Evolutionary conservation across 2,329 filamentous ascomycete species (phyloP).

Genomic region (Gaeumannomyces tritici): DNA sequence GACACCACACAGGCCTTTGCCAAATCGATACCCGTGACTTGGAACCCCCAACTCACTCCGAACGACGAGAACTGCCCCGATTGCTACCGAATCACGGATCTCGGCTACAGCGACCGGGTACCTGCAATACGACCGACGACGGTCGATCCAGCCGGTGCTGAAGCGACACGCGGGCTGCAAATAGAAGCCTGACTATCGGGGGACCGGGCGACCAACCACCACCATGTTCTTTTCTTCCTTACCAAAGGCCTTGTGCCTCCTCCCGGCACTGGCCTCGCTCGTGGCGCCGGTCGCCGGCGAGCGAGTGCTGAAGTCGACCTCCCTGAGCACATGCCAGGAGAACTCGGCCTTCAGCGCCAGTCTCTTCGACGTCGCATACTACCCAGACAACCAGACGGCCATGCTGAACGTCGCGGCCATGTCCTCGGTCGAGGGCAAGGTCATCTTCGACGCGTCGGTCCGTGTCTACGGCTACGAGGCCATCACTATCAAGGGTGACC

Average conservation of each 20-base stretch:
- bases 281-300: conserved; percentile 22
- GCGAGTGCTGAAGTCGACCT: conserved; percentile 35
- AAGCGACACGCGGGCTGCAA: not conserved
- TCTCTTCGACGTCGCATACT: conserved; percentile 68
- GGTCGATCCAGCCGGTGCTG: too few relatives aligned
- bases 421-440: conserved; percentile 64
- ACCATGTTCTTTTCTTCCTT: conserved; percentile 17
- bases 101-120: not conserved
- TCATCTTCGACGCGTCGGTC: conserved; percentile 60
- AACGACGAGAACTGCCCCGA: not conserved
- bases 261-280: conserved; percentile 27
- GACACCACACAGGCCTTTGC: not conserved
- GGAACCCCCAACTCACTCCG: not conserved
- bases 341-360: conserved; percentile 73
- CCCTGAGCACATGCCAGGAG: conserved; percentile 64
- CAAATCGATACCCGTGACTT: not conserved
- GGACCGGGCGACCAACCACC: not conserved
- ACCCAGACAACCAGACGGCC: conserved; percentile 53
- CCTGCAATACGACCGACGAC: not conserved
- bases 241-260: conserved; percentile 32
- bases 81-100: not conserved
- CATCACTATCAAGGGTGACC: conserved; percentile 53
- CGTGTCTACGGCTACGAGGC: conserved; percentile 66
- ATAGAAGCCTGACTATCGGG: too few relatives aligned
- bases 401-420: conserved; percentile 62